Base-by-base conservation (phyloP, 2,329 filamentous ascomycete species). In the Phialophora expanda region DNA sequence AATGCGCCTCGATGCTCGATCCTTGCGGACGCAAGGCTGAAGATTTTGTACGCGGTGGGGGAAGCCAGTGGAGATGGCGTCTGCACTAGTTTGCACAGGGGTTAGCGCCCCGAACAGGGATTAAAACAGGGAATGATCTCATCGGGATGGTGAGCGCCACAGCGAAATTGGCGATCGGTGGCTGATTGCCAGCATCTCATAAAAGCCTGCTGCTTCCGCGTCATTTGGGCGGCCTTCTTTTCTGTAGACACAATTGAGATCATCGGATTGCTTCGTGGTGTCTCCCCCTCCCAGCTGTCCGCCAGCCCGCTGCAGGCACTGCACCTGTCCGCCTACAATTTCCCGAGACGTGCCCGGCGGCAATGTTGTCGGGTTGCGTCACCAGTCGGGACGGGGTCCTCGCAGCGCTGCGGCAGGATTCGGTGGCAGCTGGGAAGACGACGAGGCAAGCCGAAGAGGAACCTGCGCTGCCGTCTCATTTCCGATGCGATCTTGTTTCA, bases 201-300 rank as follows among this genome's bases (percentile, higher is more conserved):
- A 68, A 68, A 65, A 57, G n/a, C n/a, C n/a, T 48, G 59, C 61
- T 64, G 58, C 58, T 48, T 56, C 26, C 20, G 26, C 41, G 32
- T 62, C 53, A 56, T 48, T 56, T 54, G 38, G 22, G 8, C 34
- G 53, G 41, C 12, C 55, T 64, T 44, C 48, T 59, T 32, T 24
- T 51, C 51, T 61, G 61, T 61, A 69, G 66, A 50, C 66, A 69
- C 66, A 61, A 57, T 41, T 54, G 56, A 26, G 61, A 55, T 62
- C 58, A 64, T 66, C 61, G 61, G 46, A 59, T 65, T 66, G 64
- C 66, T 60, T 66, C 66, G 64, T 60, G 32, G 66, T 69, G 66
- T 66, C 66, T 69, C 64, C 54, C 44, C 61, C 50, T 44, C 63
- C 66, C 56, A 50, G 28, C 41, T 56, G 20, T 57, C 44, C 22